Evolutionary conservation across 306 rosid species (phyloP).

Genomic region (Dicorynia guianensis): DNA sequence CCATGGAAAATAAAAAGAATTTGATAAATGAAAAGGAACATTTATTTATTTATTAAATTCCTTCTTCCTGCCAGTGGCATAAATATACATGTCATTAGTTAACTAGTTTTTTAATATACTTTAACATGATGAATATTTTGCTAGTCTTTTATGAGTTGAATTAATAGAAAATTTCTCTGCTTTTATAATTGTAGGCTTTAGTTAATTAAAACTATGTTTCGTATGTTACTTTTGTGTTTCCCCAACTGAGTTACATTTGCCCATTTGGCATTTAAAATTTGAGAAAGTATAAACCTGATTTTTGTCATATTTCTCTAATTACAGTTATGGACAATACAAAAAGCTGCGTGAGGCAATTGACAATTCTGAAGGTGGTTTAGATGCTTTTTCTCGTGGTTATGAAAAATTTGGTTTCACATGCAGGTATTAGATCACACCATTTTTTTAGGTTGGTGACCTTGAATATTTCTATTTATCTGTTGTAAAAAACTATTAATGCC

Average conservation of each 20-base stretch:
- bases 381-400: constrained; percentile 93
- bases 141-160: neutral
- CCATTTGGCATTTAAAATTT: neutral
- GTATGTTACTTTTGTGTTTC: constrained; percentile 12
- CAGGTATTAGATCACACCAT: constrained; percentile 61
- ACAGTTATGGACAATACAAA: constrained; percentile 81
- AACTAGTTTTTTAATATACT: neutral
- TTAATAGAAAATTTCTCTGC: constrained; percentile 19
- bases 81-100: neutral
- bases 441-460: constrained; percentile 6
- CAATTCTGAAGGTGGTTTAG: constrained; percentile 93
- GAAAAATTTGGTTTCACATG: constrained; percentile 89
- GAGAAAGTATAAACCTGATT: constrained; percentile 29
- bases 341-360: constrained; percentile 77
- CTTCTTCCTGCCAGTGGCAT: neutral
- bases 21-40: neutral
- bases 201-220: constrained; percentile 28
- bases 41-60: neutral
- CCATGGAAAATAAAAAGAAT: neutral
- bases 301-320: constrained; percentile 34
- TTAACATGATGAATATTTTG: neutral
- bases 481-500: constrained; percentile 6
- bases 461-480: neutral
- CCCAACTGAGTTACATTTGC: constrained; percentile 24
- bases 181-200: neutral